Base-by-base conservation (phyloP, 2,329 filamentous ascomycete genomes). In the Anthostomella pinea region DNA sequence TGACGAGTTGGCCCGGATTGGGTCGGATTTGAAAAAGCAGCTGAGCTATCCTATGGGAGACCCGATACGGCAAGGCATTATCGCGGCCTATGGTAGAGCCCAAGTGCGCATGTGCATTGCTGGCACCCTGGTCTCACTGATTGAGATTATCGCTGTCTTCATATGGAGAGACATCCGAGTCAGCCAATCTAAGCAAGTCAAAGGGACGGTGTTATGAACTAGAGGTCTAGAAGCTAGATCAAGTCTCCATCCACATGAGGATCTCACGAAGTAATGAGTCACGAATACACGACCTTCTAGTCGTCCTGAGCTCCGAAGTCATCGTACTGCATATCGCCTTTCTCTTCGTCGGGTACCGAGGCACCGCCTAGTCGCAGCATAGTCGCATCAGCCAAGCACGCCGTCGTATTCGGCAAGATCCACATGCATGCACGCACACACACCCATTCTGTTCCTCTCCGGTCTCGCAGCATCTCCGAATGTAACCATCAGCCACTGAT, bases 61-160 rank as follows among this genome's bases (percentile, higher is more conserved):
- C 19, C 49, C 54, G 2, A 56, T 53, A 7, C 57, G 61, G n/a
- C 34, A 49, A 15, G 63, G 58, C 21, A 62, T 65, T 24, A 51
- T 59, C 7, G 37, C 41, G 3, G 61, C 63, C 2, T 66, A 65
- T 32, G 57, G 53, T 29, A 53, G 54, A n/a, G 56, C 62, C 6
- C 63, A 66, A 36, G 46, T 49, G 28, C 56, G 56, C 15, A 63
- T 65, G 62, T 60, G 63, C 39, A 54, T 66, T 9, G 52, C 58
- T 5, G 57, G 57, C 3, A 54, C 49, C 2, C 30, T 54, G 14
- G 38, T 58, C 25, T 56, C 56, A 9, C 43, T 60, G 20, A 39
- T 57, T 18, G 56, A 59, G 27, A 53, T 63, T 7, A 32, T 57
- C 2, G 50, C 56, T 5, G 57, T 61, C 13, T 26, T 49, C 16